Evolutionary conservation across 371 early-diverging fungal species (phyloP).

Genomic region (Funneliformis caledonium): DNA sequence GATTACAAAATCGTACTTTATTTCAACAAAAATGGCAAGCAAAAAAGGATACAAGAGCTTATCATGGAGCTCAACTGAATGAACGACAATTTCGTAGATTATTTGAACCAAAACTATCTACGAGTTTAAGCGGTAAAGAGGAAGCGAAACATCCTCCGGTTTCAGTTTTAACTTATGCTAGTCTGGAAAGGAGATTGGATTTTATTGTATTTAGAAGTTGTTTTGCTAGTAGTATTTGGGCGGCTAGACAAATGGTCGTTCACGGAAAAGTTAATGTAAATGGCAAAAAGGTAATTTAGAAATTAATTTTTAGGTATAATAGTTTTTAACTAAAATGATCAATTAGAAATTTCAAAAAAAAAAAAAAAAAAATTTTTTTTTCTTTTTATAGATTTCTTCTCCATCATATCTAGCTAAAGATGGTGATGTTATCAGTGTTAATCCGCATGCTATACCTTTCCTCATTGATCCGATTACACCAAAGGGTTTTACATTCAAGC

Average conservation of each 20-base stretch:
- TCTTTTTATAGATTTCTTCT: slow-evolving; percentile 55
- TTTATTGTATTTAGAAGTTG: slow-evolving; percentile 90
- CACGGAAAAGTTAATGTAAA: slow-evolving; percentile 92
- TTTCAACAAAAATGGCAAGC: slow-evolving; percentile 95
- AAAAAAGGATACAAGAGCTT: slow-evolving; percentile 91
- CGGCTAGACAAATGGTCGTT: slow-evolving; percentile 82
- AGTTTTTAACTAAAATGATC: not conserved
- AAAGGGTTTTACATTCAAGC: slow-evolving; percentile 65
- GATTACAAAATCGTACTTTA: slow-evolving; percentile 74
- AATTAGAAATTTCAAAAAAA: not conserved
- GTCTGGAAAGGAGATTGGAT: slow-evolving; percentile 91
- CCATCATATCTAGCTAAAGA: slow-evolving; percentile 85
- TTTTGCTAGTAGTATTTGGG: slow-evolving; percentile 85
- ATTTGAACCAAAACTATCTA: slow-evolving; percentile 75
- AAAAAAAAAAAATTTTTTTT: not conserved
- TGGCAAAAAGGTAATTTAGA: slow-evolving; percentile 74
- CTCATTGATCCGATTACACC: slow-evolving; percentile 54
- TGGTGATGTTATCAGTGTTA: slow-evolving; percentile 89
- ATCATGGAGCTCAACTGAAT: slow-evolving; percentile 89
- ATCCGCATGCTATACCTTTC: slow-evolving; percentile 78
- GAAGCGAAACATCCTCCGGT: slow-evolving; percentile 70
- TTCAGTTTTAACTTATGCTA: slow-evolving; percentile 83
- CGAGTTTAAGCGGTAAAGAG: slow-evolving; percentile 51
- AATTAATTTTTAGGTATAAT: slow-evolving; percentile 1
- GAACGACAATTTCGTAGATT: slow-evolving; percentile 82